Percentiles rank a stretch among this genome's conserved stretches.
These are phyloP conservation scores for Apiotrichum laibachii DNA, from an alignment of 1,284 basidiomycete genomes.

Conservation along the genomic window DNA sequence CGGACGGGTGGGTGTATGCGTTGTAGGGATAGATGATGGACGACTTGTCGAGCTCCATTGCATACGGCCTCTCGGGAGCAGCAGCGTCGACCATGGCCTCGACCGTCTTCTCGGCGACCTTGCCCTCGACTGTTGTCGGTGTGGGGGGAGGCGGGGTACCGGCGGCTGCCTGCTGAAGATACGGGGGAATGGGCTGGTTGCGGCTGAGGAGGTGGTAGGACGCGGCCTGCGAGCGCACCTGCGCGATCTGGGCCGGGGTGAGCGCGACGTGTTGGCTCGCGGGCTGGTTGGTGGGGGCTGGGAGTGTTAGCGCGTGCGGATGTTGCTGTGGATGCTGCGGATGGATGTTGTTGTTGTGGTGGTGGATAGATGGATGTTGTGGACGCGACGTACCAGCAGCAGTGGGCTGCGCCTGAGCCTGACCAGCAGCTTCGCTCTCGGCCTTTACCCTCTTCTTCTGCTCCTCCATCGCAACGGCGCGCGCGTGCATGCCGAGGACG, in stretches of 20 bases:
- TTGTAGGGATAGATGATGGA: slow-evolving; percentile 94
- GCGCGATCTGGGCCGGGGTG: slow-evolving; percentile 75
- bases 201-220: slow-evolving; percentile 81
- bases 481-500: slow-evolving; percentile 39
- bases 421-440: slow-evolving; percentile 8
- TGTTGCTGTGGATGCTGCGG: neutral
- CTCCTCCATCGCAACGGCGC: slow-evolving; percentile 35
- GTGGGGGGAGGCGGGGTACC: slow-evolving; percentile 38
- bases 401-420: slow-evolving; percentile 6
- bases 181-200: slow-evolving; percentile 74
- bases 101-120: slow-evolving; percentile 72
- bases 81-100: slow-evolving; percentile 59
- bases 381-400: slow-evolving; percentile 11
- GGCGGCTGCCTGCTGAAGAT: slow-evolving; percentile 71
- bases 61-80: slow-evolving; percentile 43
- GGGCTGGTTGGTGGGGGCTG: slow-evolving; percentile 19
- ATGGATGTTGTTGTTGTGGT: neutral
- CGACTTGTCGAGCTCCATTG: slow-evolving; percentile 72
- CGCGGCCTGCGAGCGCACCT: slow-evolving; percentile 82
- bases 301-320: slow-evolving; percentile 1
- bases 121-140: slow-evolving; percentile 34
- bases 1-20: slow-evolving; percentile 82
- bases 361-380: neutral
- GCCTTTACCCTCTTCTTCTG: slow-evolving; percentile 20
- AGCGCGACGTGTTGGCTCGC: slow-evolving; percentile 55